Conservation (phyloP, 106 monocot genomes). For the Iris macrosiphon region DNA sequence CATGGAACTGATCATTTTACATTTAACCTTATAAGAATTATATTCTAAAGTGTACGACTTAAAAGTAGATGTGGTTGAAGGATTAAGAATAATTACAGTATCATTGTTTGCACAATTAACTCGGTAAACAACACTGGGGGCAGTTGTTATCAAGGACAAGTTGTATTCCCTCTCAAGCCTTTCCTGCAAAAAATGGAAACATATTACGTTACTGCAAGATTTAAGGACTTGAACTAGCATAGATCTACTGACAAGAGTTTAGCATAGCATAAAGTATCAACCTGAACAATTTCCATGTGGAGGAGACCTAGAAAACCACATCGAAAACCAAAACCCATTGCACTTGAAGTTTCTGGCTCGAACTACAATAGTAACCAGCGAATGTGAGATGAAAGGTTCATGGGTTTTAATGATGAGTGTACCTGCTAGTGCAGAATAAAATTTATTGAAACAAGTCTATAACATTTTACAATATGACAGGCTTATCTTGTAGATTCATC, state of each 20-base stretch:
- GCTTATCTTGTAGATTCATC: too few species aligned
- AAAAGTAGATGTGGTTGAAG: slow-evolving; percentile 8
- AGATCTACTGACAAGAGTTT: neutral
- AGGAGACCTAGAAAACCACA: slow-evolving; percentile 96
- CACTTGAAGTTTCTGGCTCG: slow-evolving; percentile 94
- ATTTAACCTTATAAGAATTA: too few species aligned
- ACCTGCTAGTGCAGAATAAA: too few species aligned
- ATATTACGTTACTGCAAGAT: neutral
- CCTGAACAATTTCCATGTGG: slow-evolving; percentile 99
- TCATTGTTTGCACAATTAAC: slow-evolving; percentile 72
- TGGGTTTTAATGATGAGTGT: too few species aligned
- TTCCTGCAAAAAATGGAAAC: slow-evolving; percentile 57
- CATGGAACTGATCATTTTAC: too few species aligned
- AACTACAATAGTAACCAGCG: slow-evolving; percentile 44
- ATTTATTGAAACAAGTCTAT: too few species aligned
- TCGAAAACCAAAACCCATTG: slow-evolving; percentile 99
- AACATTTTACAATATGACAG: too few species aligned
- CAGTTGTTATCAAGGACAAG: slow-evolving; percentile 91
- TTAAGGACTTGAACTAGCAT: neutral
- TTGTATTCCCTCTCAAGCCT: slow-evolving; percentile 98
- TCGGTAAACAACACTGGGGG: slow-evolving; percentile 96
- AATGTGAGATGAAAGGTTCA: neutral
- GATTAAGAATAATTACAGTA: slow-evolving; percentile 54
- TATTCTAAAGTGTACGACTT: too few species aligned
- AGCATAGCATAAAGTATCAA: slow-evolving; percentile 5